Evolutionary conservation across 2,329 filamentous ascomycete genomes (phyloP).

Genomic region (Shiraia bambusicola): DNA sequence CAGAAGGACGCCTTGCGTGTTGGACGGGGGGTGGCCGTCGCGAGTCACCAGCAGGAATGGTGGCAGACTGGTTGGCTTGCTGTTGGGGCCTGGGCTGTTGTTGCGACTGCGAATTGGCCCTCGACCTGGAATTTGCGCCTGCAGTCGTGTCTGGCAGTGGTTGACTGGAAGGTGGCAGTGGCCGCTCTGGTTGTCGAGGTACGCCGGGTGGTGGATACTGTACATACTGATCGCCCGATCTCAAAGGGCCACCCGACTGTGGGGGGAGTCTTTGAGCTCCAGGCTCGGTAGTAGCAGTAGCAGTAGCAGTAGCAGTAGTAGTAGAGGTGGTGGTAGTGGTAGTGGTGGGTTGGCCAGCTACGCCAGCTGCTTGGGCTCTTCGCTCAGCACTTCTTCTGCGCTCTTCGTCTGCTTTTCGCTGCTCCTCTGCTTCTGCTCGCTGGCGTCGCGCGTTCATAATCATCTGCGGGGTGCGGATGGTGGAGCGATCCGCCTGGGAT

Average conservation of each 20-base stretch:
- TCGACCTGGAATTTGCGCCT: conserved; percentile 32
- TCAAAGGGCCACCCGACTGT: conserved; percentile 26
- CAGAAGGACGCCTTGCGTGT: conserved; percentile 36
- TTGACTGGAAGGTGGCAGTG: conserved; percentile 24
- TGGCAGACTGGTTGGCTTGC: conserved; percentile 27
- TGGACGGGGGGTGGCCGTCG: conserved; percentile 34
- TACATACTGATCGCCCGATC: conserved; percentile 32
- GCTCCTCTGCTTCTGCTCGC: conserved; percentile 60
- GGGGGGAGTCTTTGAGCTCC: conserved; percentile 31
- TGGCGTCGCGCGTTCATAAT: conserved; percentile 87
- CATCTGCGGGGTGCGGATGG: conserved; percentile 80
- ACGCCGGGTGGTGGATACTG: conserved; percentile 30
- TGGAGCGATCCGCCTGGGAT: conserved; percentile 51
- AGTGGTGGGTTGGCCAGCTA: conserved; percentile 44
- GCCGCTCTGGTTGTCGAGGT: conserved; percentile 34
- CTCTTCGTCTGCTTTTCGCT: conserved; percentile 57
- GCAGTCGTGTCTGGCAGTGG: conserved; percentile 27
- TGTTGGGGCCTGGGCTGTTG: conserved; percentile 39
- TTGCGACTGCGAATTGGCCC: conserved; percentile 39
- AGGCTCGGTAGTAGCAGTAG: conserved; percentile 29
- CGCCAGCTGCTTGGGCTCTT: conserved; percentile 58
- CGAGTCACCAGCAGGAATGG: conserved; percentile 26
- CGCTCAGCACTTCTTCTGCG: conserved; percentile 60
- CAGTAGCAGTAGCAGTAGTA: no score
- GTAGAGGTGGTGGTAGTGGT: no score